phyloP scores from a whole-genome alignment of 23 red algal genomes.

The Cyanidioschyzon merolae region DNA sequence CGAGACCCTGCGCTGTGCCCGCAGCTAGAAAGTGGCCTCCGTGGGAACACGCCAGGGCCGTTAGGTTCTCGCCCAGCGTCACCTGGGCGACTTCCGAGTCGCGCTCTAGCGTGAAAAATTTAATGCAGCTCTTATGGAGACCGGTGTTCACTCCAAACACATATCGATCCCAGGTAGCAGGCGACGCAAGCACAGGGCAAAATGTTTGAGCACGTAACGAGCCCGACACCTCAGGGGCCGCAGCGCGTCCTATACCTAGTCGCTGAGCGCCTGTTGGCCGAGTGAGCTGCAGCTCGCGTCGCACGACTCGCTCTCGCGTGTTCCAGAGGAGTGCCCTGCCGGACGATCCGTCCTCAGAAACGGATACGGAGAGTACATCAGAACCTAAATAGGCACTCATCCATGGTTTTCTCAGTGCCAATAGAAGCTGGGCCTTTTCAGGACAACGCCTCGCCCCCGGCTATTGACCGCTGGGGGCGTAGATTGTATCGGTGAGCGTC shows the following conservation, averaged over 20 bases:
- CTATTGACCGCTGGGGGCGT: no score
- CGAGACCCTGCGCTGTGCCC: neutral
- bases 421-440: no score
- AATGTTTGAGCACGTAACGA: neutral
- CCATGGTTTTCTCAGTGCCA: no score
- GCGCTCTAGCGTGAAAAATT: neutral
- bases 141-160: neutral
- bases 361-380: neutral
- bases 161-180: neutral
- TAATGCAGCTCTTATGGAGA: neutral
- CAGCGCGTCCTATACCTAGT: neutral
- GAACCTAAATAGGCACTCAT: neutral
- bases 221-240: neutral
- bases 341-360: neutral
- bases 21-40: neutral
- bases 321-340: neutral
- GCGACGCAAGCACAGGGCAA: neutral
- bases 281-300: neutral
- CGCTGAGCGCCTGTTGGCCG: neutral
- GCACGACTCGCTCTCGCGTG: neutral
- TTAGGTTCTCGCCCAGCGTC: neutral
- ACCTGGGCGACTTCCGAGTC: neutral
- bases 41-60: neutral
- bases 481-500: no score
- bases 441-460: no score